Base-by-base conservation (phyloP, 2,329 filamentous ascomycete species). In the Aureobasidium sp. region DNA sequence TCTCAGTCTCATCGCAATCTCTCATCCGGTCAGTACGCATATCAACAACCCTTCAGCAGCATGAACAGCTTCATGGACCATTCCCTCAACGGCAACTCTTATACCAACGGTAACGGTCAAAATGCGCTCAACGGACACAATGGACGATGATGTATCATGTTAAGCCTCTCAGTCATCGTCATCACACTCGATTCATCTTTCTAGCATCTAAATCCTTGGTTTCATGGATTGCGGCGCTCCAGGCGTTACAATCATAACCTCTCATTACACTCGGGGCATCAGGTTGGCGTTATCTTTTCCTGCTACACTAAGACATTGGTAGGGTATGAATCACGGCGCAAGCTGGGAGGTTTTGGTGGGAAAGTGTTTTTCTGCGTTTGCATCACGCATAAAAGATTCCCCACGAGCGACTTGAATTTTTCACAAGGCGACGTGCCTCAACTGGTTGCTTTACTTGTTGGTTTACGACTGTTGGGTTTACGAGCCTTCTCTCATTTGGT, bases 371-470 rank as follows among this genome's bases (percentile, higher is more conserved):
- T 57, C 41, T 57, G 37, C 53, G 37, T 57, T 57, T 57, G 55
- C 55, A 59, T 59, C 43, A 59, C 55, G 55, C 55, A 59, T 59
- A 47, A 59, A 59, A 48, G 32, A 39, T 59, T 39, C 55, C 55
- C 55, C 43, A 59, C 55, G 32, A 59, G 55, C 55, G 55, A 59
- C 47, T 59, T 59, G 41, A 37, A 37, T 36, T 44, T 57, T 59
- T 39, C 24, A 34, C 27, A 36, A 46, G 52, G 29, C 29, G 17
- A 13, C 20, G 27, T 37, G 15, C 27, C 29, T 36, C 29, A 6
- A 57, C 17, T 29, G 7, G 52, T 44, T 27, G 37, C 10, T 56
- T 15, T 24, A 32, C 26, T 34, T n/a, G 41, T 29, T 26, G 41
- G n/a, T 48, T 48, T n/a, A 34, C 52, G 37, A 34, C 37, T 17